Evolutionary conservation across 768 basidiomycete species (phyloP).

Genomic region (Lactifluus echinatus): DNA sequence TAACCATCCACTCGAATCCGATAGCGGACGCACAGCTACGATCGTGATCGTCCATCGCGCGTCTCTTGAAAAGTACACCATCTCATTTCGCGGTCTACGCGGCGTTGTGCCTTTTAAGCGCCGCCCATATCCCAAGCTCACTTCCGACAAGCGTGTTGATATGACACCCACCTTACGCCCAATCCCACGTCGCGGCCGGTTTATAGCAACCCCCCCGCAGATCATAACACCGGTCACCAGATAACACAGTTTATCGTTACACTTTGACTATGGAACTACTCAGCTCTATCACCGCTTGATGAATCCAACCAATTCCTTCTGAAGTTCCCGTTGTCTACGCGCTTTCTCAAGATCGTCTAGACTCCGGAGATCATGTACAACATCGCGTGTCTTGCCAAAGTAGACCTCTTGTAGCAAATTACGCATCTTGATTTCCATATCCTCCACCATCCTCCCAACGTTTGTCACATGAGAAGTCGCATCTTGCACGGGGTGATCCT

Average conservation of each 20-base stretch:
- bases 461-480: slow-evolving; percentile 82
- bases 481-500: slow-evolving; percentile 78
- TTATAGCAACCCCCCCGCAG: neutral
- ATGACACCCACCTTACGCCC: neutral
- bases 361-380: slow-evolving; percentile 86
- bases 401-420: slow-evolving; percentile 92
- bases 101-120: neutral
- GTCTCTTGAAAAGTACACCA: too few species aligned
- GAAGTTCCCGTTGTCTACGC: slow-evolving; percentile 71
- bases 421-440: slow-evolving; percentile 99
- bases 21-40: slow-evolving; percentile 68
- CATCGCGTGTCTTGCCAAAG: slow-evolving; percentile 94
- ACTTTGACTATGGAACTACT: neutral
- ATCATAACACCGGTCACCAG: neutral
- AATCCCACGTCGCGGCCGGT: neutral
- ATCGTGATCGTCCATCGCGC: slow-evolving; percentile 7
- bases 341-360: slow-evolving; percentile 79
- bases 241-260: neutral
- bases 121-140: neutral
- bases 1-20: slow-evolving; percentile 91
- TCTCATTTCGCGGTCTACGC: neutral
- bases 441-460: slow-evolving; percentile 93
- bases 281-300: slow-evolving; percentile 39
- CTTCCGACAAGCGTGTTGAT: neutral
- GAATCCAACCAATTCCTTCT: slow-evolving; percentile 84